Evolutionary conservation across 2,329 filamentous ascomycete genomes (phyloP).

Genomic region (Gnomoniopsis smithogilvyi): DNA sequence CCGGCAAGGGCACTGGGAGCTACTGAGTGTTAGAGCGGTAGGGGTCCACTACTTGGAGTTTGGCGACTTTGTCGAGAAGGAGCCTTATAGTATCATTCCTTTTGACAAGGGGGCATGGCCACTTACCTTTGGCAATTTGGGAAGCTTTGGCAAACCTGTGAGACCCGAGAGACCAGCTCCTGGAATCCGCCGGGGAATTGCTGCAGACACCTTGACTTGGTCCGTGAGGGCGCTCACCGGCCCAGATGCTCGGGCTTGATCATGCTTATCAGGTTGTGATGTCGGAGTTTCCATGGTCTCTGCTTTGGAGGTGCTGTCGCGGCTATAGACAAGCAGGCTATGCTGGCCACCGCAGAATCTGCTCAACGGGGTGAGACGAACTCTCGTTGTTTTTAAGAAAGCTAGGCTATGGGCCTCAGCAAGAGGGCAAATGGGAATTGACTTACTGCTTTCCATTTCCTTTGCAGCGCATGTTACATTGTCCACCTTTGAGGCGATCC

Average conservation of each 20-base stretch:
- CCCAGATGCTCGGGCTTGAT: background rate
- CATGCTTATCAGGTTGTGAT: background rate
- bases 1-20: background rate
- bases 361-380: background rate
- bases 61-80: background rate
- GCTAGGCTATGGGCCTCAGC: background rate
- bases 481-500: background rate
- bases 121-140: too few relatives aligned
- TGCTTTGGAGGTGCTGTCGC: background rate
- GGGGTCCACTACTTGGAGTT: background rate
- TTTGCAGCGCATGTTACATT: background rate
- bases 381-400: background rate
- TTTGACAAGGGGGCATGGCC: too few relatives aligned
- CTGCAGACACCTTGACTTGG: background rate
- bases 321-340: background rate
- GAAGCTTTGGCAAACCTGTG: too few relatives aligned
- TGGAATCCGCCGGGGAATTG: background rate
- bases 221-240: background rate
- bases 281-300: background rate
- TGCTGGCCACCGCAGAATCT: background rate
- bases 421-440: background rate
- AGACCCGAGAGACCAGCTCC: too few relatives aligned
- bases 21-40: background rate
- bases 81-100: too few relatives aligned
- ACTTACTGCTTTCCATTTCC: slow-evolving; percentile 2